Evolutionary conservation across 2,329 filamentous ascomycete species (phyloP).

Genomic region (Polytolypa hystricis): DNA sequence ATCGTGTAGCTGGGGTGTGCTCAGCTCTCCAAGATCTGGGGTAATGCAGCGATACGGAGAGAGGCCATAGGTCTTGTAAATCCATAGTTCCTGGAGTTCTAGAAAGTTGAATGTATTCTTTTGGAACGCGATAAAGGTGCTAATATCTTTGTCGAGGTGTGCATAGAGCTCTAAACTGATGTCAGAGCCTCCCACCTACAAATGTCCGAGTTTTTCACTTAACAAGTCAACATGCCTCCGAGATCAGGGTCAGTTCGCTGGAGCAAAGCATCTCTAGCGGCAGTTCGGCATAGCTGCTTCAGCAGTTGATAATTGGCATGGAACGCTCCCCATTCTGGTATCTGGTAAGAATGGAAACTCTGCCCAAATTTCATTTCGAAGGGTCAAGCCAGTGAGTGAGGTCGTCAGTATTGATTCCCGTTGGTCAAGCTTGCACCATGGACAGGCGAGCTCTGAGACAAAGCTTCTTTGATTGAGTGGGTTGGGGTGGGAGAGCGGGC

Average conservation of each 20-base stretch:
- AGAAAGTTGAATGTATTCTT: not conserved
- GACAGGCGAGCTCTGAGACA: too few relatives aligned
- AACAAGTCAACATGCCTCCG: not conserved
- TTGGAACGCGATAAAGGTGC: constrained; percentile 4
- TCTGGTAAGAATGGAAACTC: constrained; percentile 16
- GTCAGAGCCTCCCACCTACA: not conserved
- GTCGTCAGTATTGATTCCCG: too few relatives aligned
- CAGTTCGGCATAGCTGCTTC: constrained; percentile 14
- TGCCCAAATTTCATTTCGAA: constrained; percentile 21
- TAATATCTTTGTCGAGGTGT: constrained; percentile 1
- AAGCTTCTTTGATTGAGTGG: too few relatives aligned
- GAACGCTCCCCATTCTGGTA: constrained; percentile 18
- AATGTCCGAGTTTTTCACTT: not conserved
- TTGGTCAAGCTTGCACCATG: too few relatives aligned
- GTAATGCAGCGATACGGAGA: not conserved
- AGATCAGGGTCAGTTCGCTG: not conserved
- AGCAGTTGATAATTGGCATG: constrained; percentile 22
- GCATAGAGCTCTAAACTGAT: constrained; percentile 2
- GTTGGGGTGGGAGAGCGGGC: too few relatives aligned
- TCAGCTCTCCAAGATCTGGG: not conserved
- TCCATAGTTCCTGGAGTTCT: constrained; percentile 1
- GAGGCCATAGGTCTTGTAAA: constrained; percentile 3
- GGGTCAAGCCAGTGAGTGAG: too few relatives aligned
- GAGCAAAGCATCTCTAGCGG: constrained; percentile 3
- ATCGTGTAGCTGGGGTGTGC: not conserved